These are phyloP conservation scores for Pachyrhizus erosus DNA, from an alignment of 306 rosid genomes.

Conservation along the genomic window DNA sequence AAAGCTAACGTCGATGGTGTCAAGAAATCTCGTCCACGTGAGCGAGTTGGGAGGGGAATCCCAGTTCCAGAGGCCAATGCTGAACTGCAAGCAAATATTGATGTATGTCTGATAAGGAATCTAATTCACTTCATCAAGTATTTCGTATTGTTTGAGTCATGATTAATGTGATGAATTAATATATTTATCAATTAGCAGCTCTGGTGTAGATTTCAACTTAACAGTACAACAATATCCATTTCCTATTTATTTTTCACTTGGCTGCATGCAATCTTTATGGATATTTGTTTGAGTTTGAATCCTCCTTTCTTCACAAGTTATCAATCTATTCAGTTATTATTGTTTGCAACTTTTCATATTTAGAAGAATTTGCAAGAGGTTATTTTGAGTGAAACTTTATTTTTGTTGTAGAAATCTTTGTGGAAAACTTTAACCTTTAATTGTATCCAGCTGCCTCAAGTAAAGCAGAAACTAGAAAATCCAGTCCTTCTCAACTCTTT, in stretches of 20 bases:
- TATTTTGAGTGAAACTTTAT: background rate
- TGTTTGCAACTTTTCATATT: background rate
- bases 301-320: background rate
- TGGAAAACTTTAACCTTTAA: background rate
- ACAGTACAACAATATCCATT: background rate
- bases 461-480: background rate
- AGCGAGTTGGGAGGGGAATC: conserved; percentile 76
- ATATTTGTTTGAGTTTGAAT: background rate
- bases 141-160: conserved; percentile 21
- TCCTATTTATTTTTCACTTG: conserved; percentile 1
- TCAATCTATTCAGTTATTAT: background rate
- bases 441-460: background rate
- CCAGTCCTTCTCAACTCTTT: background rate
- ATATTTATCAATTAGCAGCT: background rate
- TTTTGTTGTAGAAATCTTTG: background rate
- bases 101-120: conserved; percentile 61
- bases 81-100: conserved; percentile 92
- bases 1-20: conserved; percentile 81
- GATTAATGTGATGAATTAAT: background rate
- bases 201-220: background rate
- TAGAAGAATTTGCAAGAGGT: conserved; percentile 3
- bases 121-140: conserved; percentile 16
- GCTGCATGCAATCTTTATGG: background rate
- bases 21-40: conserved; percentile 84
- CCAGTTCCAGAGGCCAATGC: conserved; percentile 96